phyloP scores from a whole-genome alignment of 371 early-diverging fungal genomes.

The Mycotypha africana region DNA sequence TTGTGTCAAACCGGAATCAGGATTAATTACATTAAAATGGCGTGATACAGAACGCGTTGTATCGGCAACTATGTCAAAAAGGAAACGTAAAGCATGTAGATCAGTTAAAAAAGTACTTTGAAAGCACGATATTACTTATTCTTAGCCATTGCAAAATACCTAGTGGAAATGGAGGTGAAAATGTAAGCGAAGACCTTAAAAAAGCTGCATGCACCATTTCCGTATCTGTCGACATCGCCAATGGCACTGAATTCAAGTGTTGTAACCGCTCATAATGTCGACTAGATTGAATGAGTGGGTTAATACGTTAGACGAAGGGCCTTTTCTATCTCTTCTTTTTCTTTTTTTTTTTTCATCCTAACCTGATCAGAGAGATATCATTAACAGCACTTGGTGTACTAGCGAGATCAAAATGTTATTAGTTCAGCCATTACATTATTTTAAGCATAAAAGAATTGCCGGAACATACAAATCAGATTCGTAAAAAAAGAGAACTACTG shows the following conservation, averaged over 20 bases:
- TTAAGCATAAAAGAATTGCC: too few relatives aligned
- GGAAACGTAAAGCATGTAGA: too few relatives aligned
- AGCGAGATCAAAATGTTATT: neutral
- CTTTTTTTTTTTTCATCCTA: too few relatives aligned
- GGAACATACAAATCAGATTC: constrained; percentile 26
- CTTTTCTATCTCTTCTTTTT: too few relatives aligned
- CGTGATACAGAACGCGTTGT: constrained; percentile 24
- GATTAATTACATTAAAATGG: constrained; percentile 21
- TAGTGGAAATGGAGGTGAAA: constrained; percentile 20
- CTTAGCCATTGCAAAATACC: constrained; percentile 12
- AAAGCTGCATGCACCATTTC: constrained; percentile 20
- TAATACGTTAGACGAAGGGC: too few relatives aligned
- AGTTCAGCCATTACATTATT: neutral
- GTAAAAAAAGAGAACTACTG: constrained; percentile 27
- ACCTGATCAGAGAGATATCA: constrained; percentile 17
- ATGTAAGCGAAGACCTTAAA: constrained; percentile 4
- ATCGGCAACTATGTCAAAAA: constrained; percentile 20
- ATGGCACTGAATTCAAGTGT: constrained; percentile 9
- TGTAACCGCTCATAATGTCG: constrained; percentile 10
- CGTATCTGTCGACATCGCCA: constrained; percentile 27
- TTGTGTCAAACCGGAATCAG: constrained; percentile 10
- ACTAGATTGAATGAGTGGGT: too few relatives aligned
- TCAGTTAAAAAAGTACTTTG: neutral
- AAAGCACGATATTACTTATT: neutral
- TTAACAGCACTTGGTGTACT: constrained; percentile 12